phyloP scores from a whole-genome alignment of 2,329 filamentous ascomycete species.

The Sporothrix sp. region DNA sequence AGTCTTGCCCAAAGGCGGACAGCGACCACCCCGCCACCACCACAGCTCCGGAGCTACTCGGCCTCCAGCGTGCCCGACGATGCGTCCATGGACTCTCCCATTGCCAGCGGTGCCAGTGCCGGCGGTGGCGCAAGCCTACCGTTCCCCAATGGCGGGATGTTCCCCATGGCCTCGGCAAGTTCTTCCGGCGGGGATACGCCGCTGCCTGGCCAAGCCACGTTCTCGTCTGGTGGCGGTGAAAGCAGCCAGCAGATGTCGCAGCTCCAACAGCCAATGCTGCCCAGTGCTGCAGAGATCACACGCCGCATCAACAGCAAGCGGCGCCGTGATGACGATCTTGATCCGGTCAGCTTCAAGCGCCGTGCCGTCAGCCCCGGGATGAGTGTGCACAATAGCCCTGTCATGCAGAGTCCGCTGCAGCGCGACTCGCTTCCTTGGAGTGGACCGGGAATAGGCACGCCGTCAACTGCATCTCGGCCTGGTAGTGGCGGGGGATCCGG shows the following conservation, averaged over 20 bases:
- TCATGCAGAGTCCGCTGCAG: conserved; percentile 75
- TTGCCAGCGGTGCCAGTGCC: not conserved
- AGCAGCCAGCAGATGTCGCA: conserved; percentile 18
- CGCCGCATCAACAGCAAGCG: conserved; percentile 72
- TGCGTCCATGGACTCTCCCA: conserved; percentile 18
- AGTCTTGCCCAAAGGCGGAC: not conserved
- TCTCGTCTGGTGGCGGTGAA: not conserved
- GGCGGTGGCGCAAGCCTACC: conserved; percentile 15
- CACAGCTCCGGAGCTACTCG: conserved; percentile 22
- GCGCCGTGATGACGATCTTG: conserved; percentile 73
- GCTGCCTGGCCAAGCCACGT: conserved; percentile 21
- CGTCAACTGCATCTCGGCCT: conserved; percentile 31
- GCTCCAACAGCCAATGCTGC: conserved; percentile 27
- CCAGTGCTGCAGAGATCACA: conserved; percentile 63
- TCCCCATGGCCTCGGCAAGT: conserved; percentile 24
- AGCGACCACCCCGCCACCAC: conserved; percentile 34
- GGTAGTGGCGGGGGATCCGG: conserved; percentile 31
- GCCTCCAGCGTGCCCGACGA: conserved; percentile 43
- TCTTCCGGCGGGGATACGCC: conserved; percentile 30
- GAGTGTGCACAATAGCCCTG: conserved; percentile 81
- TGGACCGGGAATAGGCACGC: conserved; percentile 44
- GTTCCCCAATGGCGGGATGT: conserved; percentile 20
- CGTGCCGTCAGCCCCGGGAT: conserved; percentile 85
- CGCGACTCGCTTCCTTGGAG: conserved; percentile 63
- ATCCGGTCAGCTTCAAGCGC: conserved; percentile 79